Percentiles rank a stretch among this genome's conserved stretches.
Evolutionary conservation across 164 flowering plant species (phyloP).

Genomic region (Magnolia changhungtana): DNA sequence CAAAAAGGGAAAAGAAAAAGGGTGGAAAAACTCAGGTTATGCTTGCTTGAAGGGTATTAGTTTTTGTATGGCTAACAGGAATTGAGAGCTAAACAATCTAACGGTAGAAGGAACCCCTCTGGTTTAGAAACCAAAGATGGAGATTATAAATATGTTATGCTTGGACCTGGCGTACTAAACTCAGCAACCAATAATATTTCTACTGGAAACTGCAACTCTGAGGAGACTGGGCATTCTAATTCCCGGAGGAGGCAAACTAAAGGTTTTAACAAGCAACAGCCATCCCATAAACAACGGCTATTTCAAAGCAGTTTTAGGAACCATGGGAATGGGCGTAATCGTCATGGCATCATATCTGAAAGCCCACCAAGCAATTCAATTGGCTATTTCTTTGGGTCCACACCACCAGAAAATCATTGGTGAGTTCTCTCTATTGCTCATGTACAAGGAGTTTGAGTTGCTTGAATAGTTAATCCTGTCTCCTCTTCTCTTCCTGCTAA

Average conservation of each 20-base stretch:
- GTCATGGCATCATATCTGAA: slow-evolving; percentile 64
- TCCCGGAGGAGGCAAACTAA: slow-evolving; percentile 61
- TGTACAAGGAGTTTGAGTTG: not conserved
- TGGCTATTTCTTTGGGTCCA: slow-evolving; percentile 92
- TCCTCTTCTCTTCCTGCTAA: not conserved
- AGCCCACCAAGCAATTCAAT: slow-evolving; percentile 92
- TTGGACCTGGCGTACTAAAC: not conserved
- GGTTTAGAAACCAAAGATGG: slow-evolving; percentile 42
- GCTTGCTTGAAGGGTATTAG: slow-evolving; percentile 2
- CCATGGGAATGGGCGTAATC: slow-evolving; percentile 55
- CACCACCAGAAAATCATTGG: slow-evolving; percentile 88
- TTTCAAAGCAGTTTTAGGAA: slow-evolving; percentile 62
- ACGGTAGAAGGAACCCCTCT: slow-evolving; percentile 31
- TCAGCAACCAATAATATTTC: slow-evolving; percentile 15
- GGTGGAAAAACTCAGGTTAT: not conserved
- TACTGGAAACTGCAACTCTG: slow-evolving; percentile 28
- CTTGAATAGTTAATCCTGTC: not conserved
- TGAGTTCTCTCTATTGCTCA: slow-evolving; percentile 28
- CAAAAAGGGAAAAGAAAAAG: no score
- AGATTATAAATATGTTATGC: slow-evolving; percentile 25
- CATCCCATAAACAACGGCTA: slow-evolving; percentile 60
- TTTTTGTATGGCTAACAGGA: slow-evolving; percentile 41
- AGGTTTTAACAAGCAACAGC: slow-evolving; percentile 49
- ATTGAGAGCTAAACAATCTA: slow-evolving; percentile 47
- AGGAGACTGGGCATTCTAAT: slow-evolving; percentile 44